A percentile compares a stretch with the other conserved stretches of the same genome.
These are phyloP conservation scores for Chrysopogon serrulatus DNA, from an alignment of 176 grass and related monocot genomes.

Conservation along the genomic window DNA sequence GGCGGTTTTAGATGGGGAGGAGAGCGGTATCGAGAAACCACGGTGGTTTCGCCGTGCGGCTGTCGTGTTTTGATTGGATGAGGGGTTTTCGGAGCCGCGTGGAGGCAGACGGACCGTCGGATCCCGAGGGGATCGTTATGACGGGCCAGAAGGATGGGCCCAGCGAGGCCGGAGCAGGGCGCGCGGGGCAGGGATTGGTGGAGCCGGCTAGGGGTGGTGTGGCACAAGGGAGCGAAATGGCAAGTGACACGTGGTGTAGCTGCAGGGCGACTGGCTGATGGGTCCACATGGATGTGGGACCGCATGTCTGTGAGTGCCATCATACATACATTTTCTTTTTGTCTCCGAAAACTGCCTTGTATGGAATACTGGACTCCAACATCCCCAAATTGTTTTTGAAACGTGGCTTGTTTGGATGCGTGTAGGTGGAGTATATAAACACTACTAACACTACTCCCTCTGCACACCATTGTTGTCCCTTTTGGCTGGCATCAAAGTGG, in stretches of 20 bases:
- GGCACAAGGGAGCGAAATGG: constrained; percentile 18
- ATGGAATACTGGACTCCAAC: no score
- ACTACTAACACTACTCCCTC: no score
- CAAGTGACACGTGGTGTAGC: neutral
- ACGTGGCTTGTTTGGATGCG: no score
- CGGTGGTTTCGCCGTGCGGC: constrained; percentile 16
- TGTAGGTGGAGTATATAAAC: no score
- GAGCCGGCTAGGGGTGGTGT: no score
- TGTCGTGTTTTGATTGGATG: constrained; percentile 42
- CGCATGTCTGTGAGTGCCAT: neutral
- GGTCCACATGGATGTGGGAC: neutral
- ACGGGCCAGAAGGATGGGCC: neutral
- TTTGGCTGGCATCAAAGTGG: no score
- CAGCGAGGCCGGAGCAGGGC: neutral
- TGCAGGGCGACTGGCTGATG: neutral
- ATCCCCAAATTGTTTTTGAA: no score
- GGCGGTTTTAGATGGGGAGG: constrained; percentile 26
- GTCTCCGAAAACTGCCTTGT: no score
- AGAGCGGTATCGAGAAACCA: constrained; percentile 32
- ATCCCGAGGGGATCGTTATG: neutral
- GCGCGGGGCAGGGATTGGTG: constrained; percentile 7
- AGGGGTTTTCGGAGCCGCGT: neutral
- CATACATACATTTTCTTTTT: no score
- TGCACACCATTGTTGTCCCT: no score
- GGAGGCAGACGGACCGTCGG: neutral